Base-by-base conservation (phyloP, 352 stramenopile species). In the Globisporangium cystogenes region DNA sequence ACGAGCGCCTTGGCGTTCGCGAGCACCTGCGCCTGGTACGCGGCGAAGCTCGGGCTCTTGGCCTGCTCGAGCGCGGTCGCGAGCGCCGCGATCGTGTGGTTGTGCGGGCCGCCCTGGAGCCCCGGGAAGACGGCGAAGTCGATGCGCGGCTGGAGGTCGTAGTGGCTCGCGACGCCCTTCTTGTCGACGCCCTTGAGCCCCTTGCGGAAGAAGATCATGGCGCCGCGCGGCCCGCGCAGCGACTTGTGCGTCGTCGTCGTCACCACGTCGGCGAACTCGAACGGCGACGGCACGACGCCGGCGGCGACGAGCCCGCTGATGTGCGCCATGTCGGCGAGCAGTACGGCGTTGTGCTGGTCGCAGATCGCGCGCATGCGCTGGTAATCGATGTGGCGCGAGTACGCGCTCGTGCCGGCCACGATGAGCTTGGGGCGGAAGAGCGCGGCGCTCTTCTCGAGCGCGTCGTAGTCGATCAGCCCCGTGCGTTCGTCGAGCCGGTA, bases 181-280 rank as follows among this genome's bases (percentile, higher is more conserved):
- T 99, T 98, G 60, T 98, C 96, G 0, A 90, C 80, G 52, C 80
- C 87, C 50, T 92, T 79, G 40, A 96, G 68, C 10, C 87, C 96
- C 76, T 99, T 99, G 53, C 97, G 83, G 79, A 98, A 99, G 69
- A 99, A 99, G 74, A 99, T 99, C 97, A 99, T 99, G 43, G 96
- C 98, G 43, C 96, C 97, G 59, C 98, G 90, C 11, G 98, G 98
- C 35, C 98, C 98, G 57, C 98, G 86, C 24, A 99, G 83, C 57
- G 91, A 98, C 81, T 99, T 99, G 87, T 99, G 98, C 40, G 97
- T 99, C 37, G 97, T 99, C 16, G 97, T 99, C 33, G 96, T 99
- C 31, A 99, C 98, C 46, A 99, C 96, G 70, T 99, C 97, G 1
- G 93, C 91, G 66, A 96, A 97, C 46, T 98, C 90, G 60, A 99